Evolutionary conservation across 768 basidiomycete species (phyloP).

Genomic region (Suillus weaverae): DNA sequence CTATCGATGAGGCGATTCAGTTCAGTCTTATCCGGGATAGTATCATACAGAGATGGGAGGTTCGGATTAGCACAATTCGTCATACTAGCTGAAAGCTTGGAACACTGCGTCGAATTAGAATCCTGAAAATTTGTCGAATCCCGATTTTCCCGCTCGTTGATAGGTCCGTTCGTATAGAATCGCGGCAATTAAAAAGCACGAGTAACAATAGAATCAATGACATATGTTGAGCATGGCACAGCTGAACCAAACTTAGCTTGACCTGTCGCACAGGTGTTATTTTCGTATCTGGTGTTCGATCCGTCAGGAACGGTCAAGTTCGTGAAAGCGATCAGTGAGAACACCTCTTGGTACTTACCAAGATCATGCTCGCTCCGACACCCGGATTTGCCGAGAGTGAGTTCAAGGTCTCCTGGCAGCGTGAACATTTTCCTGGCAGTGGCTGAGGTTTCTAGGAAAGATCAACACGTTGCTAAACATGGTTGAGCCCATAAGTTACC

Average conservation of each 20-base stretch:
- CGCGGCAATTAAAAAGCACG: neutral
- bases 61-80: neutral
- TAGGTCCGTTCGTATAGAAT: neutral
- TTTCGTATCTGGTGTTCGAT: neutral
- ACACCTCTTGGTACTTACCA: neutral
- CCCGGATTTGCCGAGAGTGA: neutral
- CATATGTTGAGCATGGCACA: neutral
- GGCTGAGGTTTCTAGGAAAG: neutral
- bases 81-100: neutral
- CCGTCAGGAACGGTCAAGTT: neutral
- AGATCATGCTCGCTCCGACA: neutral
- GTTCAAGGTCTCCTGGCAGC: neutral
- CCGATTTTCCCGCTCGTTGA: neutral
- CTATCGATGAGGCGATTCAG: neutral
- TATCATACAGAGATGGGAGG: neutral
- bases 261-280: neutral
- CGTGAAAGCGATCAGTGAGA: neutral
- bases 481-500: neutral
- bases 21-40: neutral
- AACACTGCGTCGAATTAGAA: neutral
- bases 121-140: neutral
- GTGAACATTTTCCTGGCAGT: neutral
- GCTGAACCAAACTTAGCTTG: neutral
- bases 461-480: neutral
- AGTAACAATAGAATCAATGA: neutral